A percentile compares a stretch with the other conserved stretches of the same genome.
These are phyloP conservation scores for Fibroporia radiculosa DNA, from an alignment of 768 basidiomycete genomes.

Conservation along the genomic window DNA sequence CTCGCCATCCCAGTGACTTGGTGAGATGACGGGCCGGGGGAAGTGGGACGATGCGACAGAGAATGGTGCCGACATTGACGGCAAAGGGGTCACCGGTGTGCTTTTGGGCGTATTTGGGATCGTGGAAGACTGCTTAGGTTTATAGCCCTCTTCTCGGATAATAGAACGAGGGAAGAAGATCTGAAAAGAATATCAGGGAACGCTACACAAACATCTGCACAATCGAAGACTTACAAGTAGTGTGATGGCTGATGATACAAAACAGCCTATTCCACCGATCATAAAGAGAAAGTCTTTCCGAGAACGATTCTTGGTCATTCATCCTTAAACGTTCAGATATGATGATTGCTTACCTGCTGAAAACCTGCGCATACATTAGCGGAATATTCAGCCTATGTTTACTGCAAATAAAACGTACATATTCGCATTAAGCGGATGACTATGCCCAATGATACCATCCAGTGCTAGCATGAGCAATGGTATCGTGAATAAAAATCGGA, in stretches of 20 bases:
- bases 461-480: slow-evolving; percentile 61
- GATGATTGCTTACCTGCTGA: slow-evolving; percentile 40
- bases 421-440: slow-evolving; percentile 42
- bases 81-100: neutral
- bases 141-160: slow-evolving; percentile 56
- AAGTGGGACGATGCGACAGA: slow-evolving; percentile 2
- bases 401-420: slow-evolving; percentile 37
- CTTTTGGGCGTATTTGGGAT: slow-evolving; percentile 13
- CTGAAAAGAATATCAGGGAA: too few relatives aligned
- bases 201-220: too few relatives aligned
- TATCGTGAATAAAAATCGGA: slow-evolving; percentile 66
- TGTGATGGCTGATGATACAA: slow-evolving; percentile 75
- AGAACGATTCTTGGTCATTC: neutral
- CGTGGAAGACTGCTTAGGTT: slow-evolving; percentile 27
- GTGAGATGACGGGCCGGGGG: neutral
- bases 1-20: slow-evolving; percentile 1
- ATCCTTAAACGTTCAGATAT: neutral
- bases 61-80: neutral
- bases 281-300: slow-evolving; percentile 58
- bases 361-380: slow-evolving; percentile 33
- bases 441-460: slow-evolving; percentile 46
- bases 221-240: slow-evolving; percentile 56
- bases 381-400: neutral
- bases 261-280: slow-evolving; percentile 65
- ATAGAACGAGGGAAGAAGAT: slow-evolving; percentile 77